Percentiles rank a stretch among this genome's conserved stretches.
Conservation (phyloP, 805 yeast genomes). For the Danielia oregonensis region DNA sequence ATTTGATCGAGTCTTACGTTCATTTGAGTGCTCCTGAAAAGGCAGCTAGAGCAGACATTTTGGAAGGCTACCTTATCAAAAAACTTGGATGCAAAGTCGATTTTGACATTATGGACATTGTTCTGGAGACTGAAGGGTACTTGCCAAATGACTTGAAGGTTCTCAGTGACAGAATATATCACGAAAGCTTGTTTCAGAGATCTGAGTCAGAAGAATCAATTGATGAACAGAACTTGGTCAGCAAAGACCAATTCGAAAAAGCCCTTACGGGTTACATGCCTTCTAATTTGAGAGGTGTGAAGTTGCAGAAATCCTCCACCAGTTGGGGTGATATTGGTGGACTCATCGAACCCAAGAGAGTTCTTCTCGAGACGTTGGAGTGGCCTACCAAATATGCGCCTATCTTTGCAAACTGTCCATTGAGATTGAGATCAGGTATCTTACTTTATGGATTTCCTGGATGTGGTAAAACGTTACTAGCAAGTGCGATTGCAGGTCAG, state of each 20-base stretch:
- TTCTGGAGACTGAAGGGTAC: slow-evolving; percentile 81
- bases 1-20: slow-evolving; percentile 61
- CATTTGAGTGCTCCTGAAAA: slow-evolving; percentile 69
- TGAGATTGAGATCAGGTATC: slow-evolving; percentile 85
- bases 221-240: slow-evolving; percentile 6
- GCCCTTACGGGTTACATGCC: slow-evolving; percentile 75
- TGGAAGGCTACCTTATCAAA: slow-evolving; percentile 36
- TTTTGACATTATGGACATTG: slow-evolving; percentile 42
- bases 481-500: slow-evolving; percentile 90
- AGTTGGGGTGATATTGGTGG: slow-evolving; percentile 94
- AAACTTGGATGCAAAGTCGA: slow-evolving; percentile 30
- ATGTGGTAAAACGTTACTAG: slow-evolving; percentile 91
- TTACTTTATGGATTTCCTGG: slow-evolving; percentile 95
- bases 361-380: slow-evolving; percentile 82
- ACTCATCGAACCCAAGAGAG: slow-evolving; percentile 64
- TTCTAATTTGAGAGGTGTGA: slow-evolving; percentile 79
- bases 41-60: slow-evolving; percentile 47
- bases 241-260: slow-evolving; percentile 42
- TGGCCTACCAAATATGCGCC: slow-evolving; percentile 98
- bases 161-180: slow-evolving; percentile 65
- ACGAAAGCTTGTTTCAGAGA: slow-evolving; percentile 37
- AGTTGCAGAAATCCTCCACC: slow-evolving; percentile 69
- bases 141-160: slow-evolving; percentile 77
- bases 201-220: slow-evolving; percentile 1
- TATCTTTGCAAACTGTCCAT: slow-evolving; percentile 83